Conservation (phyloP, 768 basidiomycete species). For the Termitomyces sp. region DNA sequence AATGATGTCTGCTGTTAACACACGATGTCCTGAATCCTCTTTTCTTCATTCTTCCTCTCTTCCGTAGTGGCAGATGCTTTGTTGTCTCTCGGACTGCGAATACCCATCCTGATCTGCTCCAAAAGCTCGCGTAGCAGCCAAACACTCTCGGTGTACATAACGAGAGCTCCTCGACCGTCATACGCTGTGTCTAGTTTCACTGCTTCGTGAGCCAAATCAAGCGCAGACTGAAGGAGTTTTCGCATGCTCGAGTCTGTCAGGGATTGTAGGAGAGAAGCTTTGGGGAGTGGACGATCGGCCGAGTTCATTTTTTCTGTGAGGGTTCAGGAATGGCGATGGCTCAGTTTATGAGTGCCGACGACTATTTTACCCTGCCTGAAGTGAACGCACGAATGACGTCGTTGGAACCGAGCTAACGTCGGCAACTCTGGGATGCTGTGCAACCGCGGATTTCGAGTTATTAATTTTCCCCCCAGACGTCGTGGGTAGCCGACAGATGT, state of each 20-base stretch:
- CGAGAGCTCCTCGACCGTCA: neutral
- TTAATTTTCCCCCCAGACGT: neutral
- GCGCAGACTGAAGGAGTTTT: slow-evolving; percentile 4
- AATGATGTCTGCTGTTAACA: neutral
- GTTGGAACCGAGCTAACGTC: slow-evolving; percentile 1
- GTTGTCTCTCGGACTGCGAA: neutral
- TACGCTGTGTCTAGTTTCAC: slow-evolving; percentile 4
- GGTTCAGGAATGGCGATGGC: neutral
- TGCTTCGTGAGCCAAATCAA: slow-evolving; percentile 8
- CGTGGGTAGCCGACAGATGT: neutral
- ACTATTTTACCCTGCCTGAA: neutral
- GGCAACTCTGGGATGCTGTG: neutral
- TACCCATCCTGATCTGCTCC: neutral
- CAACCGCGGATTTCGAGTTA: too few species aligned
- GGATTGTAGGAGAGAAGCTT: neutral
- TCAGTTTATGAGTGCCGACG: neutral
- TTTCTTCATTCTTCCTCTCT: slow-evolving; percentile 2
- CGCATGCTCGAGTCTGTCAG: neutral
- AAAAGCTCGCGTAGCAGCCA: slow-evolving; percentile 11
- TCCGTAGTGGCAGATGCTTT: neutral
- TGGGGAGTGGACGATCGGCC: neutral
- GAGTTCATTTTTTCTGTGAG: neutral
- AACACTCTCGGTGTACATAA: slow-evolving; percentile 11
- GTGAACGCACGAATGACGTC: neutral
- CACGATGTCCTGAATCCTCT: slow-evolving; percentile 9